phyloP scores from a whole-genome alignment of 2,329 filamentous ascomycete genomes.

The Phialophora macrospora region DNA sequence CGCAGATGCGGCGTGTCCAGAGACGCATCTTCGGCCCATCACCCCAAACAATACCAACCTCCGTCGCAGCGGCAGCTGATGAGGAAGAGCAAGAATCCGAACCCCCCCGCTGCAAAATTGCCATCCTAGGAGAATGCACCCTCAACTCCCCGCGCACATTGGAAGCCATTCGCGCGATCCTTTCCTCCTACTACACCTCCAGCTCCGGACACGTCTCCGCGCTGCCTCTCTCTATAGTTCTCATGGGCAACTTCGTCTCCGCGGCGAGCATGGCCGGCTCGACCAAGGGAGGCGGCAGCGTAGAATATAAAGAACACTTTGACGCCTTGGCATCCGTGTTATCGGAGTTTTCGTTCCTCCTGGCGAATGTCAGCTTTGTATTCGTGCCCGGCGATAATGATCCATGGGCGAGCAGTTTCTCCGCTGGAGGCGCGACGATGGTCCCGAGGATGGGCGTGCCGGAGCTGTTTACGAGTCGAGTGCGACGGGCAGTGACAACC shows the following conservation, averaged over 20 bases:
- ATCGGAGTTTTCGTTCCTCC: conserved; percentile 78
- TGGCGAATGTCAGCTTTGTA: conserved; percentile 80
- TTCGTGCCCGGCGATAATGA: conserved; percentile 97
- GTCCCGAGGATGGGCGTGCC: conserved; percentile 66
- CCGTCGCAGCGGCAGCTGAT: conserved; percentile 42
- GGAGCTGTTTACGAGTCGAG: conserved; percentile 84
- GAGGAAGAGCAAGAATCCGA: conserved; percentile 43
- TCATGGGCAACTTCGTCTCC: conserved; percentile 81
- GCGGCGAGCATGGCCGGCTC: conserved; percentile 62
- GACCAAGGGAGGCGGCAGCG: conserved; percentile 75
- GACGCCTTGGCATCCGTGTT: conserved; percentile 82
- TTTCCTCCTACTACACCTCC: conserved; percentile 74
- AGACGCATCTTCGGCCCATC: conserved; percentile 63
- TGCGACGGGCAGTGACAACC: conserved; percentile 77
- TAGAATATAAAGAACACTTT: conserved; percentile 97
- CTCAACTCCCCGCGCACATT: conserved; percentile 83
- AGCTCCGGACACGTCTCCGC: conserved; percentile 52
- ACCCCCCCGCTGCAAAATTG: conserved; percentile 56
- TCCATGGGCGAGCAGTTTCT: conserved; percentile 89
- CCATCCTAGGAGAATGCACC: conserved; percentile 84
- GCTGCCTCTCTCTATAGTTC: conserved; percentile 76
- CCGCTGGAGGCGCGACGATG: conserved; percentile 53
- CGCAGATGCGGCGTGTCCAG: conserved; percentile 82
- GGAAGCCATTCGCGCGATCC: conserved; percentile 77
- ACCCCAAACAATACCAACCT: conserved; percentile 33